Base-by-base conservation (phyloP, 352 stramenopile genomes). In the Pythium rishiriense region DNA sequence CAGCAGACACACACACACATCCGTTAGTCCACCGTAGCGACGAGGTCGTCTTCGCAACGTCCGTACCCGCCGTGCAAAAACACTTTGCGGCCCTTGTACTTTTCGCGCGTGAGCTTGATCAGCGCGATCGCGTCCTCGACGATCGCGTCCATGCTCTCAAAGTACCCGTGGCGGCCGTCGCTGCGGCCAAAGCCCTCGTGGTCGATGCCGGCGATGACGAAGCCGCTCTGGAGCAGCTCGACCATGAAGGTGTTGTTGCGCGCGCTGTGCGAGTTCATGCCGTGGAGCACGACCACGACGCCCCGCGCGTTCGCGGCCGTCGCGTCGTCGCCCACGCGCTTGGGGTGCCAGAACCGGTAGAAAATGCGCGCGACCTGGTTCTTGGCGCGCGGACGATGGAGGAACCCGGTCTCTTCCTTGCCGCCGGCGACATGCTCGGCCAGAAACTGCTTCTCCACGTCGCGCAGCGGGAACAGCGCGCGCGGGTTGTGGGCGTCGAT, bases 211-310 rank as follows among this genome's bases (percentile, higher is more conserved):
- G 82, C 83, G 28, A 90, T 77, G 17, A 91, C 42, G 57, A 90
- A 94, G 21, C 83, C 82, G 48, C 67, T 77, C 26, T 74, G 57
- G 43, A 94, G 63, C 29, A 90, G 69, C 52, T 87, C 76, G 42
- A 86, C 69, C 74, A 88, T 90, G 69, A 92, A 90, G 51, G 66
- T 78, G 37, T 83, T 88, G 72, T 87, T 89, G 47, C 85, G 78
- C n/a, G 76, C 83, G 58, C 83, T 91, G 69, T 94, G 85, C 42
- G 81, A 88, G 58, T 91, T 94, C 41, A 94, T 64, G 43, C 85
- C 83, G 43, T 94, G 85, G 29, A 94, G 60, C 43, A 89, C 77
- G 21, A 92, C 69, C n/a, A 94, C 74, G 7, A 94, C 73, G 10
- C 76, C 83, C 33, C 72, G 77, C 2, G 69, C 70, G 10, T 60